Conservation (phyloP, 208 protist genomes). For the Trypanosoma theileri region DNA sequence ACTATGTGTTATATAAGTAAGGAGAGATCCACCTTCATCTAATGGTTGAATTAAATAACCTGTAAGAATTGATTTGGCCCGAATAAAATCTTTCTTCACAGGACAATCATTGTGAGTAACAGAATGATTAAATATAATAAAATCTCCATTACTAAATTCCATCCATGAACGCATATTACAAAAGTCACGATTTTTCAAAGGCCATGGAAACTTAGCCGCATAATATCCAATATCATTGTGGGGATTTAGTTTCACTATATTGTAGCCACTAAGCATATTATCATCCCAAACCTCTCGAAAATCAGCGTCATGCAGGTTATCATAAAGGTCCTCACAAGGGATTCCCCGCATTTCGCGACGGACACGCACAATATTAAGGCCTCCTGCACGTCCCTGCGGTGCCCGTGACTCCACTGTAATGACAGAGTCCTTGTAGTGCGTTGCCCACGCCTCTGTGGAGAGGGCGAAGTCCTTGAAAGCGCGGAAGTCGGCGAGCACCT, state of each 20-base stretch:
- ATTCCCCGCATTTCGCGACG: conserved; percentile 65
- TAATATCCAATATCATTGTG: conserved; percentile 93
- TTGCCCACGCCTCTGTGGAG: conserved; percentile 45
- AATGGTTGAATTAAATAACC: conserved; percentile 83
- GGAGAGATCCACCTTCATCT: conserved; percentile 39
- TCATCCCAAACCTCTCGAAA: conserved; percentile 86
- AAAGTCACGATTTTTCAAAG: conserved; percentile 87
- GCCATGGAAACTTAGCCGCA: conserved; percentile 83
- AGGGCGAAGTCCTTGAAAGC: conserved; percentile 57
- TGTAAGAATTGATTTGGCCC: conserved; percentile 78
- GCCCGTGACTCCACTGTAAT: conserved; percentile 66
- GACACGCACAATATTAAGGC: conserved; percentile 79
- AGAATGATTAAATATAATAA: conserved; percentile 93
- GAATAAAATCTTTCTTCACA: conserved; percentile 70
- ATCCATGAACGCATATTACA: conserved; percentile 93
- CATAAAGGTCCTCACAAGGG: conserved; percentile 70
- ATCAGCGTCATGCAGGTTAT: conserved; percentile 83
- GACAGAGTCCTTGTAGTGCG: conserved; percentile 44
- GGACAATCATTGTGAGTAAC: conserved; percentile 76
- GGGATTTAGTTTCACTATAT: conserved; percentile 74
- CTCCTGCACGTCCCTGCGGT: conserved; percentile 39
- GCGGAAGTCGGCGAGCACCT: conserved; percentile 71
- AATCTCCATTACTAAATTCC: conserved; percentile 89
- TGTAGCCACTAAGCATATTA: conserved; percentile 87
- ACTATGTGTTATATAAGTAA: conserved; percentile 86